Evolutionary conservation across 495 filamentous ascomycete species (phyloP).

Genomic region (Parmelia sp.): DNA sequence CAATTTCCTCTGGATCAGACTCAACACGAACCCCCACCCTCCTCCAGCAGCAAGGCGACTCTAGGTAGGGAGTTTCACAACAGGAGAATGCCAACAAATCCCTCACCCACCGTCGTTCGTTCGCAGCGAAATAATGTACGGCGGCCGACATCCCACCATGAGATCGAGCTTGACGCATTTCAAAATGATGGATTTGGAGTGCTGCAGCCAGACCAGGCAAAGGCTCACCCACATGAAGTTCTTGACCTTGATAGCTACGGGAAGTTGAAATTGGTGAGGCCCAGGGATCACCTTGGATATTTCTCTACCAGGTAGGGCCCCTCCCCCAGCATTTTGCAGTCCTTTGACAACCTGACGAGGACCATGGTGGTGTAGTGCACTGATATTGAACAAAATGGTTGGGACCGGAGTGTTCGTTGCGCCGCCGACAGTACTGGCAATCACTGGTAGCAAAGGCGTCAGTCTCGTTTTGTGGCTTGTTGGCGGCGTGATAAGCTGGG

Average conservation of each 20-base stretch:
- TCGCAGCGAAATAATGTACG: too few species aligned
- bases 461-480: neutral
- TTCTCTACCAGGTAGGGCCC: constrained; percentile 3
- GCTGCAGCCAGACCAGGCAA: neutral
- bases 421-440: neutral
- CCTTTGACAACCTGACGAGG: neutral
- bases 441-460: neutral
- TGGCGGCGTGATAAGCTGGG: neutral
- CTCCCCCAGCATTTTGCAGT: neutral
- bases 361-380: neutral
- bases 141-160: too few species aligned
- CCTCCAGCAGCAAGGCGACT: too few species aligned
- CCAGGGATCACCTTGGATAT: neutral
- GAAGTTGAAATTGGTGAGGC: neutral
- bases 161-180: too few species aligned
- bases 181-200: too few species aligned
- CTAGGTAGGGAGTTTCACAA: neutral
- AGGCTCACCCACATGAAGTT: neutral
- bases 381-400: neutral
- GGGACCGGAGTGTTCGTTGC: neutral
- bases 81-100: neutral
- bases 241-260: neutral
- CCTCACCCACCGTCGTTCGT: neutral
- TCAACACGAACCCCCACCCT: too few species aligned
- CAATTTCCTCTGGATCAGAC: neutral